Conservation (phyloP, 176 grass and related monocot species). For the Carex myosuroides region DNA sequence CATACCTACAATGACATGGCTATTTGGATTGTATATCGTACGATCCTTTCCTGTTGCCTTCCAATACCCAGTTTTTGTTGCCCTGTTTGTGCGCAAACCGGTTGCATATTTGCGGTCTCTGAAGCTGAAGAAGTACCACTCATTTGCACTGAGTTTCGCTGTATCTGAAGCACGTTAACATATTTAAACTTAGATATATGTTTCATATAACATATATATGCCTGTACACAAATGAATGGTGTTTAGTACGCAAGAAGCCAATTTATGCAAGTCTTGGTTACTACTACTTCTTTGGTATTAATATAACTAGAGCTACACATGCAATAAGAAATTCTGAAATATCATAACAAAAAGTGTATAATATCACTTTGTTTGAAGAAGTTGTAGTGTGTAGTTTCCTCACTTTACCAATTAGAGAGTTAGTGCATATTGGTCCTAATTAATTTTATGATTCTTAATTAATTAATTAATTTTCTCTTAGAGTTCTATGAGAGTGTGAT, state of each 20-base stretch:
- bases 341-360: background rate
- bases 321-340: background rate
- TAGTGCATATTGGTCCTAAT: background rate
- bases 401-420: background rate
- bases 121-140: slow-evolving; percentile 98
- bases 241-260: background rate
- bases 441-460: background rate
- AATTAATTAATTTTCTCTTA: background rate
- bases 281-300: background rate
- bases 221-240: background rate
- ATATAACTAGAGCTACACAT: background rate
- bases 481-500: background rate
- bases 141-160: slow-evolving; percentile 59
- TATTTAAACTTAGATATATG: background rate
- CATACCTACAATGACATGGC: slow-evolving; percentile 44
- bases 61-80: slow-evolving; percentile 76
- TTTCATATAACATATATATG: too few species aligned
- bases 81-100: slow-evolving; percentile 60
- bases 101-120: slow-evolving; percentile 78
- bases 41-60: slow-evolving; percentile 82
- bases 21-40: slow-evolving; percentile 32
- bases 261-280: background rate
- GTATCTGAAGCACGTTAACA: slow-evolving; percentile 30
- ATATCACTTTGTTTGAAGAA: background rate
- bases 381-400: background rate